phyloP scores from a whole-genome alignment of 2,329 filamentous ascomycete genomes.

The Pyricularia grisea region DNA sequence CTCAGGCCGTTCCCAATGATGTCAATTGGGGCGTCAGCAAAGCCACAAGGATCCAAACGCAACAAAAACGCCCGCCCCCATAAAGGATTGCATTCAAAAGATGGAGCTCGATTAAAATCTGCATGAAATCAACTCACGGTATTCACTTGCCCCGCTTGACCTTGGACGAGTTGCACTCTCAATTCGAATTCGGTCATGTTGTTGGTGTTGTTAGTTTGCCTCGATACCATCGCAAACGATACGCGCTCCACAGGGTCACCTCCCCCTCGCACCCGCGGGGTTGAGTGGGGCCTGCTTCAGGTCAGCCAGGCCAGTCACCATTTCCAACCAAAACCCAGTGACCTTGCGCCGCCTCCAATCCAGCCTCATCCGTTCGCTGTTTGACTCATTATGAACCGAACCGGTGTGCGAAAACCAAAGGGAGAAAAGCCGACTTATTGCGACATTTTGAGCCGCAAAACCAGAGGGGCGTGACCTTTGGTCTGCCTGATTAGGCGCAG shows the following conservation, averaged over 20 bases:
- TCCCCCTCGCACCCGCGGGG: too few species aligned
- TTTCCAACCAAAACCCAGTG: not conserved
- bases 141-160: not conserved
- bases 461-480: not conserved
- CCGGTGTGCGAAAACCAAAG: too few species aligned
- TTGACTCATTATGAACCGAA: not conserved
- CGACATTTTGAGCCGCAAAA: not conserved
- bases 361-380: not conserved
- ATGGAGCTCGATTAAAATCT: not conserved
- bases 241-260: not conserved
- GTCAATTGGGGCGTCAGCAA: not conserved
- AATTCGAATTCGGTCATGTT: not conserved
- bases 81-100: not conserved
- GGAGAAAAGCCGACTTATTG: not conserved
- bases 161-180: not conserved
- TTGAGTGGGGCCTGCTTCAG: not conserved
- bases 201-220: not conserved
- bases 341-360: not conserved
- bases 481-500: not conserved
- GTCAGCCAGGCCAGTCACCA: not conserved
- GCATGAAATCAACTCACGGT: not conserved
- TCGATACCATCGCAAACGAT: not conserved
- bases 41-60: not conserved
- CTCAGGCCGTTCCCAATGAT: not conserved
- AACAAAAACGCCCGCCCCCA: not conserved